These are phyloP conservation scores for Hypoxylon sp. DNA, from an alignment of 2,329 filamentous ascomycete species.

Conservation along the genomic window DNA sequence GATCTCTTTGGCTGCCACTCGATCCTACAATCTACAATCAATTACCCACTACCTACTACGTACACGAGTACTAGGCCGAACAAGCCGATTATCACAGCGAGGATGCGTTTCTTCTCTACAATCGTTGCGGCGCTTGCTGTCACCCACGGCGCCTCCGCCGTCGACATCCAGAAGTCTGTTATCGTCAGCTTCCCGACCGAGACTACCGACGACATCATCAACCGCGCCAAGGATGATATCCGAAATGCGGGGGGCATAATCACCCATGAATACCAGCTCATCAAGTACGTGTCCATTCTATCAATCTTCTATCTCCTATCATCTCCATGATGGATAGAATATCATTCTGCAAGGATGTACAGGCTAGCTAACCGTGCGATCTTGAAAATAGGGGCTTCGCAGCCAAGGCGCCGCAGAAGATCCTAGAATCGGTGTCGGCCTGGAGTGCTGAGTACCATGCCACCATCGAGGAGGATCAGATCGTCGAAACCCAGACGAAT, in stretches of 20 bases:
- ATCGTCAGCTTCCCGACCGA: conserved; percentile 83
- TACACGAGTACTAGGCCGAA: conserved; percentile 17
- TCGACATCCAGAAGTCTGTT: conserved; percentile 79
- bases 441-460: conserved; percentile 71
- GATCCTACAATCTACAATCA: background rate
- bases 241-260: conserved; percentile 79
- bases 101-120: conserved; percentile 74
- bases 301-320: background rate
- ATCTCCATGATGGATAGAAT: background rate
- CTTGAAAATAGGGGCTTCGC: conserved; percentile 76
- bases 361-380: conserved; percentile 48
- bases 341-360: conserved; percentile 6
- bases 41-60: conserved; percentile 14
- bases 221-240: conserved; percentile 80
- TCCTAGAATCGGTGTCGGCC: conserved; percentile 76
- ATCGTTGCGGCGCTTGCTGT: conserved; percentile 70
- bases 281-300: conserved; percentile 68
- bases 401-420: conserved; percentile 77
- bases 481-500: conserved; percentile 66
- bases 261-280: conserved; percentile 80
- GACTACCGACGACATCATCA: conserved; percentile 76
- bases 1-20: conserved; percentile 14
- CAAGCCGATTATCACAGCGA: conserved; percentile 49
- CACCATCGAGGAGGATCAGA: conserved; percentile 82
- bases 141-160: conserved; percentile 70